Conservation (phyloP, 2,329 filamentous ascomycete species). For the Tolypocladium guangdongense region DNA sequence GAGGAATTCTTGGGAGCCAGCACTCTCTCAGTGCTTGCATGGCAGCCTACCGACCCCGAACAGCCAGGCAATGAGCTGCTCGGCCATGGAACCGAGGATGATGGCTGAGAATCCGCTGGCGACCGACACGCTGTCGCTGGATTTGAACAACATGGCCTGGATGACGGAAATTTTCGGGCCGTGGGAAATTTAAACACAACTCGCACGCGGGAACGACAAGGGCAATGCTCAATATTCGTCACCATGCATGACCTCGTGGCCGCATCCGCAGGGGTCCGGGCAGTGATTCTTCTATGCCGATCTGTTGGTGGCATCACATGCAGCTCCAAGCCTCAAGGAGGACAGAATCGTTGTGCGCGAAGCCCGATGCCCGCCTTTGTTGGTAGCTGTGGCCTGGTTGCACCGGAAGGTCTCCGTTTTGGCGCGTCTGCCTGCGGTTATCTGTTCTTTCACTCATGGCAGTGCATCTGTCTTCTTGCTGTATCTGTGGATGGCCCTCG, state of each 20-base stretch:
- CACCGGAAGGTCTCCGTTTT: too few relatives aligned
- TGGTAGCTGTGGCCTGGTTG: too few relatives aligned
- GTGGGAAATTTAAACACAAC: constrained; percentile 20
- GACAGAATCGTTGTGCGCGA: background rate
- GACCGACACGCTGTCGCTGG: constrained; percentile 13
- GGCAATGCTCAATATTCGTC: background rate
- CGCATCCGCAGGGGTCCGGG: too few relatives aligned
- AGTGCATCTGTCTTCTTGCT: too few relatives aligned
- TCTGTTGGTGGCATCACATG: background rate
- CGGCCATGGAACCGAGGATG: constrained; percentile 4
- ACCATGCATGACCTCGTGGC: background rate
- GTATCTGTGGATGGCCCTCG: too few relatives aligned
- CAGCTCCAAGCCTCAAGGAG: background rate
- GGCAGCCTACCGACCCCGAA: constrained; percentile 16
- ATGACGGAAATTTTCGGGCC: constrained; percentile 27
- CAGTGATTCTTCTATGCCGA: too few relatives aligned
- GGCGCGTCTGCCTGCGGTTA: too few relatives aligned
- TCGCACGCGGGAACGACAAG: background rate
- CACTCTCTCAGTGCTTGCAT: constrained; percentile 17
- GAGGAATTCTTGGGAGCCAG: constrained; percentile 23
- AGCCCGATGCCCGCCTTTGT: background rate
- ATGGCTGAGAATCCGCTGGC: constrained; percentile 8
- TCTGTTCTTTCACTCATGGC: too few relatives aligned
- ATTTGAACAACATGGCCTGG: constrained; percentile 24
- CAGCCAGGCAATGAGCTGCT: constrained; percentile 10